Base-by-base conservation (phyloP, 2,329 filamentous ascomycete genomes). In the Didymella arachidicola region DNA sequence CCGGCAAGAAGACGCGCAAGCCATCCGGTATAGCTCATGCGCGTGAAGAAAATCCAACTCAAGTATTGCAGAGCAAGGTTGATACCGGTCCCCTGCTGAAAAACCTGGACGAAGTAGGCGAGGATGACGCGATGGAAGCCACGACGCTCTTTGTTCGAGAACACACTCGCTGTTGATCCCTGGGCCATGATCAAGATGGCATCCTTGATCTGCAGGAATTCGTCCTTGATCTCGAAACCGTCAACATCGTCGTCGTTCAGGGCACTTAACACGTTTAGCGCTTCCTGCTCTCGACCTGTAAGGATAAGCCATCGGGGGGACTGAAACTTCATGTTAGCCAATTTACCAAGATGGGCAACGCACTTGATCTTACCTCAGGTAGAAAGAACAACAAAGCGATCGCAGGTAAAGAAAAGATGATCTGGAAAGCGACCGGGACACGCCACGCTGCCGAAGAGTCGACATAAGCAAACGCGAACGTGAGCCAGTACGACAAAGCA, bases 251-350 rank as follows among this genome's bases (percentile, higher is more conserved):
- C 58, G 32, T 75, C 68, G 55, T 74, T 74, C 14, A 76, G 66
- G 1, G 71, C 73, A 5, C 68, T 64, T 10, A 76, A 69, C 10
- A 74, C 71, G 1, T 60, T 66, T 36, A 74, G 57, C 8, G 74
- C 74, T 60, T 76, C 72, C 19, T 84, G 80, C 60, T 85, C 82
- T 14, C 79, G 77, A 39, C 84, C 84, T 68, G 84, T 84, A 46
- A 86, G 70, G 26, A 87, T 81, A 7, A 87, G 77, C 82, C 84
- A 87, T 51, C 85, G 80, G 10, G 85, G 85, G 0, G 83, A 85
- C 36, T 39, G 36, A 11, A 7, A 1, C 2, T 39, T 39, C 11
- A 6, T 19, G n/a, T 39, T 19, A 39, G 36, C 16, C 36, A 11
- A 11, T 18, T 19, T 11, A 39, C 16, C 7, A 39, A 19, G 18